Percentiles rank a stretch among this genome's conserved stretches.
Conservation (phyloP, 2,329 filamentous ascomycete species). For the Dendryphion nanum region DNA sequence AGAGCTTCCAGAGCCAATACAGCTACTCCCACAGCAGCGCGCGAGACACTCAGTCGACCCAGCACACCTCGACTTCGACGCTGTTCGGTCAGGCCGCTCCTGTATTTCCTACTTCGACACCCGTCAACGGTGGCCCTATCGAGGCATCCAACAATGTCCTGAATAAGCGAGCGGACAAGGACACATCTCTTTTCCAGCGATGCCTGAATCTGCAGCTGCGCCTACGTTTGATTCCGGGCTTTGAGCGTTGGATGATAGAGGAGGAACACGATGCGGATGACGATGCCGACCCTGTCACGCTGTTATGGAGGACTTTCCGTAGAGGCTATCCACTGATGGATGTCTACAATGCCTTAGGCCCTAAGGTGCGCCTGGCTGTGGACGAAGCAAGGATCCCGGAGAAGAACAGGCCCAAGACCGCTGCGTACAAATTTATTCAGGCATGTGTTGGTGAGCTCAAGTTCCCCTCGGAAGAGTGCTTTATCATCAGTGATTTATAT, state of each 20-base stretch:
- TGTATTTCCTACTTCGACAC: conserved; percentile 32
- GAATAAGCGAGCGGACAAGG: conserved; percentile 92
- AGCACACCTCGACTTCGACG: conserved; percentile 45
- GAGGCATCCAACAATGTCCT: conserved; percentile 90
- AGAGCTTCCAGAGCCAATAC: conserved; percentile 49
- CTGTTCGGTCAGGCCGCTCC: conserved; percentile 42
- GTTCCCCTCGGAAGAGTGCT: conserved; percentile 78
- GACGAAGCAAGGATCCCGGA: conserved; percentile 57
- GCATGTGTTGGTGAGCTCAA: conserved; percentile 81
- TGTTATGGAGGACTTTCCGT: conserved; percentile 84
- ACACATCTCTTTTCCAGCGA: conserved; percentile 90
- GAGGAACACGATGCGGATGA: conserved; percentile 68
- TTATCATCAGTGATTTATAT: conserved; percentile 88
- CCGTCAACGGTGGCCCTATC: conserved; percentile 59
- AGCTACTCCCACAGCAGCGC: conserved; percentile 47
- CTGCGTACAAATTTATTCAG: conserved; percentile 89
- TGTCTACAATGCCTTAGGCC: conserved; percentile 84
- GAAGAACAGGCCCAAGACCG: conserved; percentile 77
- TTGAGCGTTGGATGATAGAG: conserved; percentile 71
- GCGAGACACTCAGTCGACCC: conserved; percentile 49
- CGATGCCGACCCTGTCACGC: conserved; percentile 79
- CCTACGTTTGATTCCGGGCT: conserved; percentile 78
- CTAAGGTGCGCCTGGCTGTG: conserved; percentile 65
- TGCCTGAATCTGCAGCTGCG: conserved; percentile 82
- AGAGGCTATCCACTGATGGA: conserved; percentile 80